Percentiles rank a stretch among this genome's conserved stretches.
Conservation (phyloP, 192 early-diverging fungal species). For the Coemansia sp. region DNA sequence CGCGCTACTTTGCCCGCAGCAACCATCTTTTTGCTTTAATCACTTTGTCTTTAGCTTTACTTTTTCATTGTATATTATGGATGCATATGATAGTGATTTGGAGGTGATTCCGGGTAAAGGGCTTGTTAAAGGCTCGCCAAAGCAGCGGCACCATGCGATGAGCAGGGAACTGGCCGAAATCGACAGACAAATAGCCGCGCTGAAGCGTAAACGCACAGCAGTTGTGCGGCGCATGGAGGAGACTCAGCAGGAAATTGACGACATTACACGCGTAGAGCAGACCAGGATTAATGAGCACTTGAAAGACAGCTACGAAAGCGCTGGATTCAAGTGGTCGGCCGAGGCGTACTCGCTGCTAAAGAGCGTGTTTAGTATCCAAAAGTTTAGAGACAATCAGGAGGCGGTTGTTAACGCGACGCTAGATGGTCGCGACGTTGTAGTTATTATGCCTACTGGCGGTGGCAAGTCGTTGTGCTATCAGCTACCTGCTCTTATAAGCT, state of each 20-base stretch:
- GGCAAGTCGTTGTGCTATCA: slow-evolving; percentile 61
- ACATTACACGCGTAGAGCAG: slow-evolving; percentile 12
- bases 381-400: slow-evolving; percentile 52
- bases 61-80: neutral
- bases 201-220: slow-evolving; percentile 18
- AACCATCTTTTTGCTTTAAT: neutral
- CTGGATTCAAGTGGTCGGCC: slow-evolving; percentile 58
- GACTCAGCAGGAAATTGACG: slow-evolving; percentile 26
- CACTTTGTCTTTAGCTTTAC: neutral
- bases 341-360: slow-evolving; percentile 37
- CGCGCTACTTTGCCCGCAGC: neutral
- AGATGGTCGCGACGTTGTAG: slow-evolving; percentile 51
- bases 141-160: slow-evolving; percentile 11
- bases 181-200: slow-evolving; percentile 25
- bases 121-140: neutral
- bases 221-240: slow-evolving; percentile 17
- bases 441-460: slow-evolving; percentile 55
- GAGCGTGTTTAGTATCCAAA: slow-evolving; percentile 50
- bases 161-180: slow-evolving; percentile 23
- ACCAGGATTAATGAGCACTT: slow-evolving; percentile 25
- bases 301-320: slow-evolving; percentile 34
- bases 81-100: neutral
- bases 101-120: neutral
- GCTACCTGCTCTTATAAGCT: slow-evolving; percentile 45
- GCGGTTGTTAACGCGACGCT: slow-evolving; percentile 59